Conservation (phyloP, 1,284 basidiomycete species). For the Ceratobasidium sp. region DNA sequence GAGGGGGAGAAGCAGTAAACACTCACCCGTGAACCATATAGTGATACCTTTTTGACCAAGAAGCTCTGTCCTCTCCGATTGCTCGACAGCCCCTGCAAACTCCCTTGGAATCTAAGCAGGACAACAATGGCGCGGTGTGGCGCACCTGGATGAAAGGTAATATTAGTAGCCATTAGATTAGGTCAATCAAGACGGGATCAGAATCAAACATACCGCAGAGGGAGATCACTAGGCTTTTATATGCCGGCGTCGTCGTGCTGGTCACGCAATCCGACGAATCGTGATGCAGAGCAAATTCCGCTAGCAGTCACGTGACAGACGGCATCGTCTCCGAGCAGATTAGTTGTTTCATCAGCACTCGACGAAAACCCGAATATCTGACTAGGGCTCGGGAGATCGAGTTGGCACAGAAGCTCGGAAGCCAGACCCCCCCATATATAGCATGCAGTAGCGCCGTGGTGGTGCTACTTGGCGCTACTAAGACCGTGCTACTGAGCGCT, state of each 20-base stretch:
- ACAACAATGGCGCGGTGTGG: conserved; percentile 10
- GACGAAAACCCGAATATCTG: too few relatives aligned
- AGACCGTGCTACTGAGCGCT: too few relatives aligned
- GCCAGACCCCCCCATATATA: too few relatives aligned
- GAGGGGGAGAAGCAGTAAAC: conserved; percentile 63
- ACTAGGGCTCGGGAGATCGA: too few relatives aligned
- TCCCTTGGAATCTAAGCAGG: neutral
- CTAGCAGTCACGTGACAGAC: neutral
- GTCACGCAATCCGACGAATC: conserved; percentile 13
- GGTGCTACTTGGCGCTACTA: too few relatives aligned
- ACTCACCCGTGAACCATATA: conserved; percentile 96
- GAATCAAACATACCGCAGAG: neutral
- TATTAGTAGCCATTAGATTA: conserved; percentile 77
- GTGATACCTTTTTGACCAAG: conserved; percentile 87
- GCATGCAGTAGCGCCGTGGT: too few relatives aligned
- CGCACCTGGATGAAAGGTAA: conserved; percentile 79
- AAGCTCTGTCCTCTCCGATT: conserved; percentile 69
- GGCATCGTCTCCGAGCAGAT: too few relatives aligned
- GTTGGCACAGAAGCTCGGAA: too few relatives aligned
- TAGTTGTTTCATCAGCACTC: too few relatives aligned
- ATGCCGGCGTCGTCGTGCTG: neutral
- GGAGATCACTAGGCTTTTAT: neutral
- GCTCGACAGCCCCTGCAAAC: conserved; percentile 70
- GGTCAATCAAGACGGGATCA: too few relatives aligned
- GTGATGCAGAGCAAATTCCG: too few relatives aligned